Percentiles rank a stretch among this genome's conserved stretches.
Evolutionary conservation across 2,329 filamentous ascomycete genomes (phyloP).

Genomic region (Chaetomium globosum): DNA sequence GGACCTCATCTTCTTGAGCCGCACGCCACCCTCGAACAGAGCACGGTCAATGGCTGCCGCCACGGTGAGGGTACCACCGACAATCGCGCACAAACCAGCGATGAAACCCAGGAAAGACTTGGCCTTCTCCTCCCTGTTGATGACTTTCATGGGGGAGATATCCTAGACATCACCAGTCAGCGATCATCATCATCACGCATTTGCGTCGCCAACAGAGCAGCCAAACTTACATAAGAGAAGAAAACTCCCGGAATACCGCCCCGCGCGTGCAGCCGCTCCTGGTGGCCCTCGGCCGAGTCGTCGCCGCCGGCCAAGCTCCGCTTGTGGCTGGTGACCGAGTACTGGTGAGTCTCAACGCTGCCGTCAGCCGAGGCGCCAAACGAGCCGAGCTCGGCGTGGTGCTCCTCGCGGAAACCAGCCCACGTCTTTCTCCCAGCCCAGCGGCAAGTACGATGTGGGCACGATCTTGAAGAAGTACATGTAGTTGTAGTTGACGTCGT

Average conservation of each 20-base stretch:
- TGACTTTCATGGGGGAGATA: conserved; percentile 99
- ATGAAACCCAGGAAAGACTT: conserved; percentile 93
- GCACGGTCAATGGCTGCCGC: conserved; percentile 90
- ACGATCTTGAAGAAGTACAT: conserved; percentile 99
- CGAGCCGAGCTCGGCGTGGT: conserved; percentile 66
- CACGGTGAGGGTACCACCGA: conserved; percentile 93
- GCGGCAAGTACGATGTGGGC: conserved; percentile 87
- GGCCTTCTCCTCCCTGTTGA: conserved; percentile 87
- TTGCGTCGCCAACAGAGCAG: background rate
- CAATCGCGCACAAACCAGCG: conserved; percentile 89
- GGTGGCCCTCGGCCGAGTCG: conserved; percentile 84
- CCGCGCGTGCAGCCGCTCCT: conserved; percentile 84
- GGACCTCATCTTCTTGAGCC: conserved; percentile 81
- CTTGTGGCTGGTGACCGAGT: conserved; percentile 96
- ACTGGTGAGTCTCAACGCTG: conserved; percentile 96
- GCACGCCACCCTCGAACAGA: conserved; percentile 82
- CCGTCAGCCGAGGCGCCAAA: conserved; percentile 70
- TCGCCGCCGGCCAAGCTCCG: conserved; percentile 81
- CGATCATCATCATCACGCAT: background rate
- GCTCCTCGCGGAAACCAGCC: conserved; percentile 46
- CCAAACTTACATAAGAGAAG: conserved; percentile 83
- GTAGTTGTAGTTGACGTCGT: conserved; percentile 86
- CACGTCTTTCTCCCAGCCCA: conserved; percentile 78
- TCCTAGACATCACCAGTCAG: conserved; percentile 58
- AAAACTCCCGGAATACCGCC: conserved; percentile 97